A percentile compares a stretch with the other conserved stretches of the same genome.
Evolutionary conservation across 306 rosid species (phyloP).

Genomic region (Trifolium dubium): DNA sequence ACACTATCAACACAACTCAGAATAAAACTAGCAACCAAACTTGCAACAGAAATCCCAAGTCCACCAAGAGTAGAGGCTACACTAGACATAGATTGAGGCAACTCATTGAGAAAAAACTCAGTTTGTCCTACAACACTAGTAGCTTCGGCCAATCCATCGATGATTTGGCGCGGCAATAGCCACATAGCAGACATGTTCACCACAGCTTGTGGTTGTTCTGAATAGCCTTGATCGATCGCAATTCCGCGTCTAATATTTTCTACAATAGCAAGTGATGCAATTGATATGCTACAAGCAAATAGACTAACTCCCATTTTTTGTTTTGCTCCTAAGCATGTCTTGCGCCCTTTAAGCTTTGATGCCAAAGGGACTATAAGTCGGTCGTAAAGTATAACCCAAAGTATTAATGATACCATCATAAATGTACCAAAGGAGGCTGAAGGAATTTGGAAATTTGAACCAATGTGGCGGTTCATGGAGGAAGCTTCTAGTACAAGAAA

Average conservation of each 20-base stretch:
- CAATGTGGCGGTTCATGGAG: conserved; percentile 43
- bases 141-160: conserved; percentile 33
- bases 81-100: conserved; percentile 42
- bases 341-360: conserved; percentile 11
- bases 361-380: conserved; percentile 32
- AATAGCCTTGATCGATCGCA: conserved; percentile 34
- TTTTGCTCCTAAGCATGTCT: background rate
- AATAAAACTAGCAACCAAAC: conserved; percentile 39
- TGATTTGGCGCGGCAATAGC: conserved; percentile 39
- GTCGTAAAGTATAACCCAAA: conserved; percentile 39
- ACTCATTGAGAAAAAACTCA: conserved; percentile 36
- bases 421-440: conserved; percentile 33
- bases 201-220: conserved; percentile 39
- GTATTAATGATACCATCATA: conserved; percentile 25
- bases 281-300: conserved; percentile 21
- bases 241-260: conserved; percentile 33
- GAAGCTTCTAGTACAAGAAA: conserved; percentile 40
- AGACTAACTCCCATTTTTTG: conserved; percentile 32
- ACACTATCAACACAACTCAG: conserved; percentile 37
- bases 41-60: conserved; percentile 28
- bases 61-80: conserved; percentile 31
- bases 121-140: background rate
- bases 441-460: conserved; percentile 41
- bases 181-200: conserved; percentile 43
- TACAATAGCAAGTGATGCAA: conserved; percentile 35